Evolutionary conservation across 139 green algal genomes (phyloP).

Genomic region (Chlorella sp.): DNA sequence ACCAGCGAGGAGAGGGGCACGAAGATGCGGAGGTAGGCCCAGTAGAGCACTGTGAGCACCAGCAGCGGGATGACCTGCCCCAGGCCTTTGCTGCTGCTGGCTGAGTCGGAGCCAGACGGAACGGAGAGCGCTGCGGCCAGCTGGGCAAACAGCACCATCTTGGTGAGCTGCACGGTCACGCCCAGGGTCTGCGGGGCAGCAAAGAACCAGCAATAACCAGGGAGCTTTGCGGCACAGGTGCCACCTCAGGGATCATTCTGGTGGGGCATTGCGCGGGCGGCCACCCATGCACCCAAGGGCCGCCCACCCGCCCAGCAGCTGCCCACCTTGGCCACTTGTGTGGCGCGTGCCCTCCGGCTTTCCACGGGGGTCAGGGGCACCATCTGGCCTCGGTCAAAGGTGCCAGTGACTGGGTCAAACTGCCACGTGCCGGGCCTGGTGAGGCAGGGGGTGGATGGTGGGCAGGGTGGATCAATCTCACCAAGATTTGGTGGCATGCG

Average conservation of each 20-base stretch:
- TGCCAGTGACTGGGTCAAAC: slow-evolving; percentile 6
- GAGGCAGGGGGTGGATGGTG: background rate
- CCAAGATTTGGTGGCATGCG: background rate
- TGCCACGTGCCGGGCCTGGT: slow-evolving; percentile 20
- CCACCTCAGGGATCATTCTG: background rate
- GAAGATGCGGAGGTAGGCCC: slow-evolving; percentile 25
- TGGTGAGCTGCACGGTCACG: slow-evolving; percentile 18
- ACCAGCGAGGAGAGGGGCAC: slow-evolving; percentile 9
- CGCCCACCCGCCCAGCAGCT: too few species aligned
- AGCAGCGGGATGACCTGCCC: slow-evolving; percentile 24
- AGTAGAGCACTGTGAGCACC: slow-evolving; percentile 14
- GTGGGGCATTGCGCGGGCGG: background rate
- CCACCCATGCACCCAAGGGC: background rate
- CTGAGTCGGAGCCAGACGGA: background rate
- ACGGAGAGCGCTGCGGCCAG: slow-evolving; percentile 1
- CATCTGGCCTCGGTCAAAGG: background rate
- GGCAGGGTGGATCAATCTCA: background rate
- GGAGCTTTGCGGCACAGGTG: too few species aligned
- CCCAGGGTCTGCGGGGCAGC: slow-evolving; percentile 15
- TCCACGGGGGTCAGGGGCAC: background rate
- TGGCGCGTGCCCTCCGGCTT: background rate
- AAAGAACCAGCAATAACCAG: background rate
- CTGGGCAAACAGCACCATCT: slow-evolving; percentile 28
- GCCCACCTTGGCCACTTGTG: background rate
- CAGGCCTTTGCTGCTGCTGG: background rate